Percentiles rank a stretch among this genome's conserved stretches.
phyloP scores from a whole-genome alignment of 805 yeast species.

The Myxozyma monticola region DNA sequence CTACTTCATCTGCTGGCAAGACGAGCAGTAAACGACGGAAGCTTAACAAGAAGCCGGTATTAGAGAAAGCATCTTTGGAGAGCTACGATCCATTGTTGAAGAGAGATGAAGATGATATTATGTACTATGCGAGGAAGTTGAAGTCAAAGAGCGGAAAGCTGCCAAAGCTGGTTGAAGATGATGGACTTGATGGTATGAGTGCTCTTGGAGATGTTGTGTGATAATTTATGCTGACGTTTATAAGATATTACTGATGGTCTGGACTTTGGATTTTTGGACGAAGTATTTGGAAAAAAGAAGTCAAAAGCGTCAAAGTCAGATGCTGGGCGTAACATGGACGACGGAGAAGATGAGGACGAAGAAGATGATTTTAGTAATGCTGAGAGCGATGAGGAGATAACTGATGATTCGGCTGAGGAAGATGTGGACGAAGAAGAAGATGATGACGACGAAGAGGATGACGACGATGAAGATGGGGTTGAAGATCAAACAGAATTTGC shows the following conservation, averaged over 20 bases:
- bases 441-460: slow-evolving; percentile 18
- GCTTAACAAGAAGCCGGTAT: neutral
- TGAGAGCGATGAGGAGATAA: slow-evolving; percentile 29
- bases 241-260: slow-evolving; percentile 73
- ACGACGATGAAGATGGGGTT: neutral
- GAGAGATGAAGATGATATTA: slow-evolving; percentile 75
- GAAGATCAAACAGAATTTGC: slow-evolving; percentile 27
- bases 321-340: slow-evolving; percentile 29
- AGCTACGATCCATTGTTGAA: slow-evolving; percentile 48
- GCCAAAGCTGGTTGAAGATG: slow-evolving; percentile 59
- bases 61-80: slow-evolving; percentile 43
- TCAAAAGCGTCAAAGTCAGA: slow-evolving; percentile 18
- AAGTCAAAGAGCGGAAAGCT: slow-evolving; percentile 54
- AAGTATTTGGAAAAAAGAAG: slow-evolving; percentile 16
- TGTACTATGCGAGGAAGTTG: slow-evolving; percentile 77
- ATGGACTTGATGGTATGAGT: slow-evolving; percentile 56
- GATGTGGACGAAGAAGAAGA: slow-evolving; percentile 17
- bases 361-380: slow-evolving; percentile 12
- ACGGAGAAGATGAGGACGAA: slow-evolving; percentile 25
- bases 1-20: too few species aligned
- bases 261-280: slow-evolving; percentile 48
- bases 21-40: slow-evolving; percentile 9
- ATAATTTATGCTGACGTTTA: too few species aligned
- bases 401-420: slow-evolving; percentile 29
- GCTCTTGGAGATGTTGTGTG: too few species aligned